phyloP scores from a whole-genome alignment of 805 yeast genomes.

The Komagataella phaffii region DNA sequence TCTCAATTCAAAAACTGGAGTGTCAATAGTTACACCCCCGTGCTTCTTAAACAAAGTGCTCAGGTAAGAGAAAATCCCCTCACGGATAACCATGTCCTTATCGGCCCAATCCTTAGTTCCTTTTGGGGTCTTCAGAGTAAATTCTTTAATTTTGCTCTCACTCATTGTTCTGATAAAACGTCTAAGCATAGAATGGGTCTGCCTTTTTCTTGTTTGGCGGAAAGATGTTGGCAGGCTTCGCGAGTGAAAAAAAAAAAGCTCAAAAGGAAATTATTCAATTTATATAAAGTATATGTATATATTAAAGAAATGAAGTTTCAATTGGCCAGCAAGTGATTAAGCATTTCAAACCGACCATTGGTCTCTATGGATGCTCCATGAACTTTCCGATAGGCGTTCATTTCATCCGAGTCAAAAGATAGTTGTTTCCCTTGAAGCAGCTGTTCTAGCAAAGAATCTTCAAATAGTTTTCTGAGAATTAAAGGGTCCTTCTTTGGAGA shows the following conservation, averaged over 20 bases:
- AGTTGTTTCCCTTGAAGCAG: neutral
- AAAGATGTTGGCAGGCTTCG: neutral
- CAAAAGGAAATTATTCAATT: no score
- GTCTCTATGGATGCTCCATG: neutral
- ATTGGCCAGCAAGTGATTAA: neutral
- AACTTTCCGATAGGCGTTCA: neutral
- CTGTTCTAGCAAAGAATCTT: neutral
- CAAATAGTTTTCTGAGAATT: neutral
- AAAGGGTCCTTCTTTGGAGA: neutral
- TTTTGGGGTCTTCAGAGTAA: constrained; percentile 86
- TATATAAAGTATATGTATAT: neutral
- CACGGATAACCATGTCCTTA: constrained; percentile 91
- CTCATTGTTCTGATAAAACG: constrained; percentile 12
- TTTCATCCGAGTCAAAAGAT: neutral
- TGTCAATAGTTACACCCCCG: constrained; percentile 97
- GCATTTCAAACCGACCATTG: neutral
- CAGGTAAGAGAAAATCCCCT: constrained; percentile 66
- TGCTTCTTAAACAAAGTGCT: constrained; percentile 78
- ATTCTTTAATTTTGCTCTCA: constrained; percentile 37
- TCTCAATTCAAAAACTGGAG: constrained; percentile 94
- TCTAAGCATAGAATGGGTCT: neutral
- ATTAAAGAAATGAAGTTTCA: neutral
- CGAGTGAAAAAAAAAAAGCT: neutral
- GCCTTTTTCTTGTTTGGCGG: neutral
- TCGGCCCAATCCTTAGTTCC: constrained; percentile 99